phyloP scores from a whole-genome alignment of 768 basidiomycete genomes.

The Kwoniella shandongensis region DNA sequence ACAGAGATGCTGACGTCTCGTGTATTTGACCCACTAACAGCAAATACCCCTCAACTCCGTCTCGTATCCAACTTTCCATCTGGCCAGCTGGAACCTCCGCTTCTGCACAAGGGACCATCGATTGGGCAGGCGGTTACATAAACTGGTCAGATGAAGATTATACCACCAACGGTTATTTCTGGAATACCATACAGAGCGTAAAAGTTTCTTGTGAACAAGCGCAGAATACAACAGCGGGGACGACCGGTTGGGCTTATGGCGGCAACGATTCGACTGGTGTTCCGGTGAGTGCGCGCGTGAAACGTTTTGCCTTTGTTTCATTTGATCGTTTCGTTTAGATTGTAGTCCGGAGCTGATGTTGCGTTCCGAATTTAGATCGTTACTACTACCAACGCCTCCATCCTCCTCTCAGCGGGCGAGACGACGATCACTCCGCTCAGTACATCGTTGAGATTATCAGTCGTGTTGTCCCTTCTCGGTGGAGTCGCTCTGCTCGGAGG shows the following conservation, averaged over 20 bases:
- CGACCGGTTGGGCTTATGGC: conserved; percentile 39
- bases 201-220: conserved; percentile 39
- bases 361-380: conserved; percentile 1
- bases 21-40: conserved; percentile 9
- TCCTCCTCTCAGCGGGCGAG: conserved; percentile 10
- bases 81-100: conserved; percentile 78
- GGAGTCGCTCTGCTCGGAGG: too few species aligned
- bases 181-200: conserved; percentile 43
- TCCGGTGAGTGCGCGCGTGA: too few species aligned
- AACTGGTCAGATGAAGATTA: conserved; percentile 80
- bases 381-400: conserved; percentile 13
- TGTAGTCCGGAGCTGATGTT: neutral
- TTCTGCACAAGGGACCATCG: conserved; percentile 66
- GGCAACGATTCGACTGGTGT: conserved; percentile 22
- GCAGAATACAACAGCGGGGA: neutral
- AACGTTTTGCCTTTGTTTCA: too few species aligned
- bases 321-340: neutral
- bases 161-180: conserved; percentile 60
- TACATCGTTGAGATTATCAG: too few species aligned
- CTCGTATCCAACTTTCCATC: conserved; percentile 73
- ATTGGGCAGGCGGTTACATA: conserved; percentile 81
- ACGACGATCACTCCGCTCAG: neutral
- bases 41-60: conserved; percentile 73
- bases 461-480: too few species aligned
- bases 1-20: too few species aligned